Conservation (phyloP, 1,284 basidiomycete species). For the Pseudozyma thailandica region DNA sequence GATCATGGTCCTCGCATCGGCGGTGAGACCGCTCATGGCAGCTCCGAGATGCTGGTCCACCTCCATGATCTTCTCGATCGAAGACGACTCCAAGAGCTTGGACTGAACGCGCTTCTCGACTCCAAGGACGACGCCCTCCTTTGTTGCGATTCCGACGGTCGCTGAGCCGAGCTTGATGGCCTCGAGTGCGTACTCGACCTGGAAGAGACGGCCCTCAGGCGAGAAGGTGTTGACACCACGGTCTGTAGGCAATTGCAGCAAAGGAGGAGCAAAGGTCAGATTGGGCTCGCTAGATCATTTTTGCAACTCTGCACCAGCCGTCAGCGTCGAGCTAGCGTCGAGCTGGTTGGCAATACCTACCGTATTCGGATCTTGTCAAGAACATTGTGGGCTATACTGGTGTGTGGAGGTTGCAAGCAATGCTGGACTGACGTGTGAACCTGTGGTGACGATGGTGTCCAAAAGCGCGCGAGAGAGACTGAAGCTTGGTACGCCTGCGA, state of each 20-base stretch:
- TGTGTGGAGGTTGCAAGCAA: not conserved
- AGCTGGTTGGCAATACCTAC: constrained; percentile 68
- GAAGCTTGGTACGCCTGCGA: too few species aligned
- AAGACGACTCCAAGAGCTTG: constrained; percentile 90
- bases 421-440: not conserved
- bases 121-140: constrained; percentile 88
- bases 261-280: constrained; percentile 1
- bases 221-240: constrained; percentile 99
- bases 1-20: constrained; percentile 98
- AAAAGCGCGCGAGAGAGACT: too few species aligned
- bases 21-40: constrained; percentile 97
- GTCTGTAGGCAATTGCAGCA: constrained; percentile 72
- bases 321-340: not conserved
- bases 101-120: constrained; percentile 99
- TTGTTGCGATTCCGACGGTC: constrained; percentile 80
- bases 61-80: constrained; percentile 99
- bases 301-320: not conserved
- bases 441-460: not conserved
- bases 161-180: constrained; percentile 80
- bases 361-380: constrained; percentile 91
- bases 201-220: constrained; percentile 92
- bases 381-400: constrained; percentile 73
- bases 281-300: not conserved
- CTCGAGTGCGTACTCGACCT: constrained; percentile 95
- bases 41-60: constrained; percentile 96